These are phyloP conservation scores for Eucalyptus erythrocorys DNA, from an alignment of 345 rosid species.

Conservation along the genomic window DNA sequence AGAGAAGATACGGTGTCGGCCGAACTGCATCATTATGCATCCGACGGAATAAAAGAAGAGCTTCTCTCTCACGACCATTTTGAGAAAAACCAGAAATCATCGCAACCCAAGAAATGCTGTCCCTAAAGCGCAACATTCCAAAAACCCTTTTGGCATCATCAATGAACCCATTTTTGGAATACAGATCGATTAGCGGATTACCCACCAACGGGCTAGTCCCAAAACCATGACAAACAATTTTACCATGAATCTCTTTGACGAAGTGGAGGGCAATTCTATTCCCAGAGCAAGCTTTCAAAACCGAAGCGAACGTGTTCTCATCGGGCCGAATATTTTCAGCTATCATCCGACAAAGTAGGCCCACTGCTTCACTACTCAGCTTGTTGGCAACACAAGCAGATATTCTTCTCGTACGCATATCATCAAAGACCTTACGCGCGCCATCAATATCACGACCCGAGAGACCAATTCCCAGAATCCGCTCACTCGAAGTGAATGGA, in stretches of 20 bases:
- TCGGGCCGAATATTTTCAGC: slow-evolving; percentile 22
- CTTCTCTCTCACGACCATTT: slow-evolving; percentile 50
- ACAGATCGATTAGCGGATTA: slow-evolving; percentile 63
- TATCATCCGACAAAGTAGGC: slow-evolving; percentile 26
- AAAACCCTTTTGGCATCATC: slow-evolving; percentile 46
- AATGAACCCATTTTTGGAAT: slow-evolving; percentile 48
- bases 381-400: slow-evolving; percentile 26
- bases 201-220: slow-evolving; percentile 25
- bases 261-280: slow-evolving; percentile 11
- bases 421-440: slow-evolving; percentile 53
- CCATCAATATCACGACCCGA: not conserved
- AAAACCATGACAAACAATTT: slow-evolving; percentile 45
- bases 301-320: slow-evolving; percentile 25
- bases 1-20: slow-evolving; percentile 67
- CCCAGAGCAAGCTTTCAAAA: slow-evolving; percentile 40
- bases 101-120: slow-evolving; percentile 75
- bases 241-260: slow-evolving; percentile 58
- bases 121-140: slow-evolving; percentile 34
- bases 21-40: slow-evolving; percentile 42
- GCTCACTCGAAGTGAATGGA: not conserved
- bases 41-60: slow-evolving; percentile 37
- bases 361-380: slow-evolving; percentile 12
- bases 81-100: slow-evolving; percentile 70
- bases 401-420: slow-evolving; percentile 46
- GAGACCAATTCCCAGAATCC: not conserved